A percentile compares a stretch with the other conserved stretches of the same genome.
Conservation (phyloP, 139 green algal species). For the Chlorella sorokiniana region DNA sequence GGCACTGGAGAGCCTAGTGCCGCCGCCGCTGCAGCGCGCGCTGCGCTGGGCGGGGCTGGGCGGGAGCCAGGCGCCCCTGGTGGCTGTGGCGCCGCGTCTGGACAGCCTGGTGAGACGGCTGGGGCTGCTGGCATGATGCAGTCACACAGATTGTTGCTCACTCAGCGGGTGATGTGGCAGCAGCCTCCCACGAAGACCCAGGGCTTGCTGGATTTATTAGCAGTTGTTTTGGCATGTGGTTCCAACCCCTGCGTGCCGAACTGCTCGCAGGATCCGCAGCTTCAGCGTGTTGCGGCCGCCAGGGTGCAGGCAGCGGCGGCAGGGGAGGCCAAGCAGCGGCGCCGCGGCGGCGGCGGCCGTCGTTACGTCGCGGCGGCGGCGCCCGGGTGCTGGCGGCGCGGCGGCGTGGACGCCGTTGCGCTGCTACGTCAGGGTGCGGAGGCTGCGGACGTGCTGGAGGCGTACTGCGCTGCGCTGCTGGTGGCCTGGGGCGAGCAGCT, state of each 20-base stretch:
- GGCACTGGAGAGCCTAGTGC: constrained; percentile 45
- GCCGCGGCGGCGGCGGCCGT: neutral
- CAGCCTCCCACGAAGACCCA: too few species aligned
- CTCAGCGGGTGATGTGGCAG: neutral
- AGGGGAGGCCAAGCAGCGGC: neutral
- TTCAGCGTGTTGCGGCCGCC: neutral
- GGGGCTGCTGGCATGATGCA: neutral
- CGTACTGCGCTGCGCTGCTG: constrained; percentile 18
- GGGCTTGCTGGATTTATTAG: neutral
- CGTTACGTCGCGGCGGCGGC: neutral
- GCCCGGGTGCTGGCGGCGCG: neutral
- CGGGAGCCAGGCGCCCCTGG: neutral
- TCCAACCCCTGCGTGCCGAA: neutral
- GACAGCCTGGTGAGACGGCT: constrained; percentile 16
- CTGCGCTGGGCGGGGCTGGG: neutral
- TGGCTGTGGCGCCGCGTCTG: constrained; percentile 17
- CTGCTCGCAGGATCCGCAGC: neutral
- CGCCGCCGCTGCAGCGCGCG: constrained; percentile 41
- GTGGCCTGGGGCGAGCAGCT: neutral
- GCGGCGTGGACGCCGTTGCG: neutral
- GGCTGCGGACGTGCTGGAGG: neutral
- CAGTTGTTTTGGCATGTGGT: neutral
- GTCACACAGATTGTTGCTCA: neutral
- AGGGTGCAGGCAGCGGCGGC: neutral
- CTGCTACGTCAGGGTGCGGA: neutral